Evolutionary conservation across 768 basidiomycete species (phyloP).

Genomic region (Phylloporus rhodoxanthus): DNA sequence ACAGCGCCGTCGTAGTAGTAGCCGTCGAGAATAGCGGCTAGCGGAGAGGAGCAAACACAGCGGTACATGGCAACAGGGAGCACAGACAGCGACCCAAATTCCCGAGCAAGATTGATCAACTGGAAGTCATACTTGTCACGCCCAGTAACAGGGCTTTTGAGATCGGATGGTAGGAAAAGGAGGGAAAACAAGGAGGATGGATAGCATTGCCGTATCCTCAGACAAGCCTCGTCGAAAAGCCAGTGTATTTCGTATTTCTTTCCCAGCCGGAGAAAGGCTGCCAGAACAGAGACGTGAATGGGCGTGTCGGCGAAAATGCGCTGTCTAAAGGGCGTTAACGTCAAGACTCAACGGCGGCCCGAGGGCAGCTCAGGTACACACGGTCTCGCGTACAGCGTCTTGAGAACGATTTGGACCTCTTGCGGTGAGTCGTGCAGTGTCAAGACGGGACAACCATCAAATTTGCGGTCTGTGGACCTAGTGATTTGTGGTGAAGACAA

Average conservation of each 20-base stretch:
- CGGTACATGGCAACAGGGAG: conserved; percentile 23
- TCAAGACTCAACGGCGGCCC: neutral
- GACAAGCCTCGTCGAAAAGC: conserved; percentile 20
- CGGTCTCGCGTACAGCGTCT: conserved; percentile 20
- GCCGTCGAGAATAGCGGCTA: conserved; percentile 21
- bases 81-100: conserved; percentile 20
- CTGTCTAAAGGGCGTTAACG: conserved; percentile 15
- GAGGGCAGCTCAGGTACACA: conserved; percentile 10
- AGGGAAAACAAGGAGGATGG: conserved; percentile 22
- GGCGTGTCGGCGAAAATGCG: conserved; percentile 15
- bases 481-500: conserved; percentile 8
- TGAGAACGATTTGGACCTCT: conserved; percentile 24
- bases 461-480: conserved; percentile 8
- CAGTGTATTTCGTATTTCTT: conserved; percentile 22
- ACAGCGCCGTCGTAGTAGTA: conserved; percentile 16
- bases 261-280: conserved; percentile 21
- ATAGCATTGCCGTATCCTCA: conserved; percentile 19
- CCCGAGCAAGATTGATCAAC: conserved; percentile 21
- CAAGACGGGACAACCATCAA: conserved; percentile 24
- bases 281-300: conserved; percentile 17
- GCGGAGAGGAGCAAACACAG: conserved; percentile 14
- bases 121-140: conserved; percentile 24
- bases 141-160: conserved; percentile 16
- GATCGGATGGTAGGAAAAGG: conserved; percentile 19
- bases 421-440: conserved; percentile 14